Base-by-base conservation (phyloP, 2,329 filamentous ascomycete species). In the Magnaporthiopsis rhizophila region DNA sequence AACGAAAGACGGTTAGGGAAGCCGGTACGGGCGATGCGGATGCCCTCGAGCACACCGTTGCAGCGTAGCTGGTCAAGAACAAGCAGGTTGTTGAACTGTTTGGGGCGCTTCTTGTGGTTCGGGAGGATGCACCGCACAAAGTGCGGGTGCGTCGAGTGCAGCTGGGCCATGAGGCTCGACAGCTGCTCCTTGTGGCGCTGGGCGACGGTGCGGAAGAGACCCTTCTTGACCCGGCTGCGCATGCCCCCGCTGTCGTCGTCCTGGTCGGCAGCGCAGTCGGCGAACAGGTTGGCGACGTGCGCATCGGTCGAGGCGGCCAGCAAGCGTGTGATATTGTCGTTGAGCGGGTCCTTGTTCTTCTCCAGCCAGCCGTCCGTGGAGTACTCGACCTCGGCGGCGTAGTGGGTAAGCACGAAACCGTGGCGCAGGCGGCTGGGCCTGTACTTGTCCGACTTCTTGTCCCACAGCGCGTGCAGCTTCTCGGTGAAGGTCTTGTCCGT, bases 1-100 rank as follows among this genome's bases (percentile, higher is more conserved):
- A 99, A 99, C 0, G 91, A 85, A 38, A 99, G 82, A 69, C 95
- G 85, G 73, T 99, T 99, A 62, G 95, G 95, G 74, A 99, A 99
- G 30, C 95, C 95, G 6, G 96, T 99, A 59, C 95, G 87, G 30
- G 95, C 95, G 75, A 99, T 99, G 66, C 95, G 87, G 72, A 99
- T 99, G 67, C 95, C 95, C 78, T 99, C 95, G n/a, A 99, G 82
- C 3, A 99, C 95, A 89, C 95, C 95, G 74, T 99, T 99, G 78
- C 95, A 99, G 63, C 95, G 88, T n/a, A 99, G 80, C 74, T 99
- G 96, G 72, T 99, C 95, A 7, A 99, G 83, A 1, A 99, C 96
- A n/a, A 99, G 85, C 2, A 92, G 86, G 3, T 91, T 91, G 72
- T 90, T 91, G 75, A 98, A 92, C 73, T 93, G 90, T 76, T 99